Percentiles rank a stretch among this genome's conserved stretches.
Conservation (phyloP, 352 stramenopile species). For the Pythium folliculosum region DNA sequence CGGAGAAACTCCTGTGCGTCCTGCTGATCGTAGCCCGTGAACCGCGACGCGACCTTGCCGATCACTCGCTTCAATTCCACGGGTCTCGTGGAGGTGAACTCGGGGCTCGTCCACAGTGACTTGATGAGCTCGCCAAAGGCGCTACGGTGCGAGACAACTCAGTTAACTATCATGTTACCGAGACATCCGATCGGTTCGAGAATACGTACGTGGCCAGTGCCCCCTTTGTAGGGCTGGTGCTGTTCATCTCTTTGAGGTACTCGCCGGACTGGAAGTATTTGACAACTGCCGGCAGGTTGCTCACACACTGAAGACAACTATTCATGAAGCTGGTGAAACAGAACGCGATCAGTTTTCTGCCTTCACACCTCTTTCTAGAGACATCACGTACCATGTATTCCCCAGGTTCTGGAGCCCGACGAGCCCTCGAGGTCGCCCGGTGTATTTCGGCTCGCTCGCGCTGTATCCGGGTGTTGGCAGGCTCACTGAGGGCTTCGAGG, state of each 20-base stretch:
- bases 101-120: conserved; percentile 93
- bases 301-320: conserved; percentile 82
- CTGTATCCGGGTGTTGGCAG: conserved; percentile 2
- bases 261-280: conserved; percentile 94
- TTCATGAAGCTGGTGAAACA: conserved; percentile 79
- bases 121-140: conserved; percentile 90
- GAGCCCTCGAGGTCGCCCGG: conserved; percentile 7
- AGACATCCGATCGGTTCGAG: not conserved
- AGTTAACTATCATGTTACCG: not conserved
- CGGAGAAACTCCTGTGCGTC: conserved; percentile 94
- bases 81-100: conserved; percentile 66
- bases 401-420: conserved; percentile 76
- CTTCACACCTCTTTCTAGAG: not conserved
- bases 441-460: not conserved
- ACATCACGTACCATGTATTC: conserved; percentile 63
- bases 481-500: conserved; percentile 10
- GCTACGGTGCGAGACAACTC: conserved; percentile 18
- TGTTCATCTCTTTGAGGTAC: conserved; percentile 95
- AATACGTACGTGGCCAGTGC: conserved; percentile 41
- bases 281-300: conserved; percentile 91
- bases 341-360: not conserved
- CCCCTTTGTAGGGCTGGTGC: conserved; percentile 90
- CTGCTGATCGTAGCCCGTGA: conserved; percentile 98
- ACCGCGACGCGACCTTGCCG: conserved; percentile 93
- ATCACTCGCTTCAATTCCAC: conserved; percentile 81